These are phyloP conservation scores for Candida silvicultrix DNA, from an alignment of 805 yeast genomes.

Conservation along the genomic window DNA sequence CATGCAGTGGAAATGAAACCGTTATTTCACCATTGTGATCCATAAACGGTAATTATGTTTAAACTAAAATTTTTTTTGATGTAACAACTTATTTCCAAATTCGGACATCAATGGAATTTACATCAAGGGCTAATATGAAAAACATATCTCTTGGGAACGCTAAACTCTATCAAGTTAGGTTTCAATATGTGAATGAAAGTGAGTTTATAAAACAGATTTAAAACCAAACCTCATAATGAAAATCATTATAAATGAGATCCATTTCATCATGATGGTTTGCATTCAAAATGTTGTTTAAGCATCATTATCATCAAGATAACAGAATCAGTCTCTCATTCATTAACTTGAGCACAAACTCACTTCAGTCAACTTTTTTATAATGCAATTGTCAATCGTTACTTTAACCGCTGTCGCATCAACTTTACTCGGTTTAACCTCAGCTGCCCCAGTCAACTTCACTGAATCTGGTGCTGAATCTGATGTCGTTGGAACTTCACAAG, in stretches of 20 bases:
- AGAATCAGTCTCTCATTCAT: neutral
- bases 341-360: neutral
- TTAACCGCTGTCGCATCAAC: neutral
- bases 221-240: neutral
- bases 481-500: neutral
- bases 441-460: constrained; percentile 1
- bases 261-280: neutral
- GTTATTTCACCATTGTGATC: neutral
- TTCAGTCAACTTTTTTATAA: neutral
- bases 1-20: neutral
- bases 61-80: neutral
- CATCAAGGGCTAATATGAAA: neutral
- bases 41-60: neutral
- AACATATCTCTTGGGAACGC: neutral
- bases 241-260: neutral
- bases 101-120: neutral
- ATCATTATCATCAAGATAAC: neutral
- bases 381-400: neutral
- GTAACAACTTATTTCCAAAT: neutral
- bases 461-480: neutral
- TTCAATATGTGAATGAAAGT: neutral
- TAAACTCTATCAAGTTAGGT: neutral
- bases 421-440: neutral
- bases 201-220: neutral
- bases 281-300: neutral